Percentiles rank a stretch among this genome's conserved stretches.
Conservation (phyloP, 768 basidiomycete species). For the Fomitopsis pulvina region DNA sequence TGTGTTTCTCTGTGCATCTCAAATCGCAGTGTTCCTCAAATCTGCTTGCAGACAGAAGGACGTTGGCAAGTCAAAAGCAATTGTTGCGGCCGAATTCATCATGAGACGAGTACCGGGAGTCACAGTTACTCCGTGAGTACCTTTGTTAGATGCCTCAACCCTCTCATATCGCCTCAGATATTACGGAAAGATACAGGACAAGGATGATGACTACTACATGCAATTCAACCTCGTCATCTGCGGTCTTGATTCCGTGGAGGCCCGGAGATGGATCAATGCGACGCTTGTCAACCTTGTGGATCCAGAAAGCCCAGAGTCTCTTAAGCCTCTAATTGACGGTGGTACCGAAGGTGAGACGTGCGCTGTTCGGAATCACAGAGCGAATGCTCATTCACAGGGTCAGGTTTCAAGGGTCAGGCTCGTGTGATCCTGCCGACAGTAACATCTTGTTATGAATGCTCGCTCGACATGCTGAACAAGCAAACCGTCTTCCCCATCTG, state of each 20-base stretch:
- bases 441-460: slow-evolving; percentile 96
- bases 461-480: slow-evolving; percentile 97
- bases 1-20: slow-evolving; percentile 25
- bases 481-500: slow-evolving; percentile 97
- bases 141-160: not conserved
- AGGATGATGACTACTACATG: slow-evolving; percentile 89
- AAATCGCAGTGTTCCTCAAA: not conserved
- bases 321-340: slow-evolving; percentile 97
- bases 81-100: slow-evolving; percentile 90
- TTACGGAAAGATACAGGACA: slow-evolving; percentile 97
- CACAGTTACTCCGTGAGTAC: slow-evolving; percentile 88
- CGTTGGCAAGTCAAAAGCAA: slow-evolving; percentile 92
- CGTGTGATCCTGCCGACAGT: slow-evolving; percentile 94
- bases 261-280: slow-evolving; percentile 97
- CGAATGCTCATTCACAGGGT: not conserved
- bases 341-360: slow-evolving; percentile 82
- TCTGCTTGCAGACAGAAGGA: slow-evolving; percentile 63
- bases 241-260: slow-evolving; percentile 95
- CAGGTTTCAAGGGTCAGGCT: slow-evolving; percentile 98
- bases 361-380: not conserved
- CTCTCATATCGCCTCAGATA: slow-evolving; percentile 47
- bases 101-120: slow-evolving; percentile 96
- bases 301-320: slow-evolving; percentile 82
- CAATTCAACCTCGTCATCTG: slow-evolving; percentile 97
- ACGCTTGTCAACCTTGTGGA: slow-evolving; percentile 95